Percentiles rank a stretch among this genome's conserved stretches.
phyloP scores from a whole-genome alignment of 306 rosid genomes.

The Geum urbanum region DNA sequence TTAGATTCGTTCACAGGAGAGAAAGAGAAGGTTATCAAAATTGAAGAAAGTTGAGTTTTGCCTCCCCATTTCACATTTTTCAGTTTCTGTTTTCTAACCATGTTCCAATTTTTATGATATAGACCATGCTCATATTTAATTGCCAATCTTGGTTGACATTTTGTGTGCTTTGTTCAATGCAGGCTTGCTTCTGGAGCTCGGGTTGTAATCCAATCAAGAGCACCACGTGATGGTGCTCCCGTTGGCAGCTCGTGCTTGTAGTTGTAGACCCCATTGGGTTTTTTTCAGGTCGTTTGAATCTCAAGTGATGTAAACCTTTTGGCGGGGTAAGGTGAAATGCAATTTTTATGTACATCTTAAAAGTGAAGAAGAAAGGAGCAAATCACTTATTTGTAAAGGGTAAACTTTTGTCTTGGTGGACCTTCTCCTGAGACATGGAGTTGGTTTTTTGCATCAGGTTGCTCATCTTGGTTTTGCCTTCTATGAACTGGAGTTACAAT shows the following conservation, averaged over 20 bases:
- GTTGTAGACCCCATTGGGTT: constrained; percentile 20
- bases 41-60: constrained; percentile 90
- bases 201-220: constrained; percentile 78
- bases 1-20: constrained; percentile 59
- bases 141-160: constrained; percentile 33
- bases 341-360: constrained; percentile 32
- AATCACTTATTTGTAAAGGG: constrained; percentile 36
- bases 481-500: constrained; percentile 29
- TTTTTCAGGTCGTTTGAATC: constrained; percentile 35
- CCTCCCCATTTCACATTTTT: constrained; percentile 13
- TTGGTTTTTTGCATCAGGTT: constrained; percentile 28
- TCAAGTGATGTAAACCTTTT: constrained; percentile 34
- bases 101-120: background rate
- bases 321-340: constrained; percentile 24
- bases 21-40: constrained; percentile 62
- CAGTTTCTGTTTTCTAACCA: constrained; percentile 10
- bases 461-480: constrained; percentile 27
- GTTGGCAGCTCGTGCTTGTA: constrained; percentile 35
- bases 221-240: constrained; percentile 25
- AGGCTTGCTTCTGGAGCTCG: constrained; percentile 99
- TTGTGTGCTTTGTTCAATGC: constrained; percentile 37
- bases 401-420: constrained; percentile 50
- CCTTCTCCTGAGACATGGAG: constrained; percentile 32
- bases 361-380: constrained; percentile 32
- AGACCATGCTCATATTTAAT: background rate